Percentiles rank a stretch among this genome's conserved stretches.
Evolutionary conservation across 2,329 filamentous ascomycete genomes (phyloP).

Genomic region (Pestalotiopsis sp.): DNA sequence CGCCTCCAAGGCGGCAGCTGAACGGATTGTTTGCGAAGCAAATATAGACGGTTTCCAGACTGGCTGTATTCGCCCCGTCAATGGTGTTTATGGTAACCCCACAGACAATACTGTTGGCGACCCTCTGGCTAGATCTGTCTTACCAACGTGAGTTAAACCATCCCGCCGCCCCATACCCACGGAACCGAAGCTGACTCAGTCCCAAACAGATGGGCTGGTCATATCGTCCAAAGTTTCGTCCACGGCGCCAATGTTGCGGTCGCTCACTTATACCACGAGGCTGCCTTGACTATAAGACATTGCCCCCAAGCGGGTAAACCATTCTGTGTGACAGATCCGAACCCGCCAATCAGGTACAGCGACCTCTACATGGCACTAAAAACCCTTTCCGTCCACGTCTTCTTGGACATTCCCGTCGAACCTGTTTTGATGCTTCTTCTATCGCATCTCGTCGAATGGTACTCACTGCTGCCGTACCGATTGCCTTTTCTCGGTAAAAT

Average conservation of each 20-base stretch:
- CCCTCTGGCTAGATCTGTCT: constrained; percentile 39
- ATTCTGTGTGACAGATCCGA: constrained; percentile 45
- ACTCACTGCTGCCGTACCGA: constrained; percentile 33
- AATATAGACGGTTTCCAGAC: constrained; percentile 47
- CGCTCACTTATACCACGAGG: constrained; percentile 44
- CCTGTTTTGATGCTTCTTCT: constrained; percentile 39
- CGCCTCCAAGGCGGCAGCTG: constrained; percentile 48
- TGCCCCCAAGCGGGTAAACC: constrained; percentile 37
- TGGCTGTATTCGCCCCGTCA: constrained; percentile 56
- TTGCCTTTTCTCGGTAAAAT: constrained; percentile 29
- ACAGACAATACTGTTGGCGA: constrained; percentile 39
- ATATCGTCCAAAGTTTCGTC: constrained; percentile 43
- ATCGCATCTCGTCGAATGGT: constrained; percentile 39
- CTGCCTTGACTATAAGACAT: constrained; percentile 30
- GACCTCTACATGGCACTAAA: constrained; percentile 39
- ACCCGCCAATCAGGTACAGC: constrained; percentile 40
- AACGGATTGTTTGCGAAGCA: constrained; percentile 42
- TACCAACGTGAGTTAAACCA: constrained; percentile 43
- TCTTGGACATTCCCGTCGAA: constrained; percentile 33
- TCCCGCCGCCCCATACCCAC: not conserved
- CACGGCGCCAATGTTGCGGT: constrained; percentile 45
- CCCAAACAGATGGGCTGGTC: constrained; percentile 36
- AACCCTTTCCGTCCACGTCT: constrained; percentile 38
- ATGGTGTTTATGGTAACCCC: constrained; percentile 53
- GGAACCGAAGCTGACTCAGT: not conserved